These are phyloP conservation scores for Aureobasidium musti DNA, from an alignment of 2,329 filamentous ascomycete species.

Conservation along the genomic window DNA sequence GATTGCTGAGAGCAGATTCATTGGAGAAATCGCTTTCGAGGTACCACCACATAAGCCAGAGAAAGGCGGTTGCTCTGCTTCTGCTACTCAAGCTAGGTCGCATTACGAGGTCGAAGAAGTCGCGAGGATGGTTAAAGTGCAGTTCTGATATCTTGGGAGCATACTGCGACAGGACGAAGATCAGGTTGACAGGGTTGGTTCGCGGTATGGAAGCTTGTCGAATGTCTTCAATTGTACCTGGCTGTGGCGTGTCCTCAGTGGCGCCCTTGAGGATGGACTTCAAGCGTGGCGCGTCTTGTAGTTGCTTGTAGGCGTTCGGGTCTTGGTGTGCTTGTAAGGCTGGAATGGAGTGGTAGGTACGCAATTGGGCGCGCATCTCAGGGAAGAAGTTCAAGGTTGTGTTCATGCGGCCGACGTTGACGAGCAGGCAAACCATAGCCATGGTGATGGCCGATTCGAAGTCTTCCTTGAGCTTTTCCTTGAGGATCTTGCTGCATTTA, in stretches of 20 bases:
- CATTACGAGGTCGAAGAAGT: constrained; percentile 98
- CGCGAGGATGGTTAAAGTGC: constrained; percentile 80
- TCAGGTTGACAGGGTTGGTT: constrained; percentile 95
- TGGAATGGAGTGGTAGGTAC: constrained; percentile 97
- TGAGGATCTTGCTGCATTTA: constrained; percentile 97
- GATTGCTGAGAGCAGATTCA: constrained; percentile 85
- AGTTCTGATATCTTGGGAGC: constrained; percentile 89
- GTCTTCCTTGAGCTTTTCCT: constrained; percentile 93
- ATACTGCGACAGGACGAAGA: constrained; percentile 89
- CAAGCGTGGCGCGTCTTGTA: constrained; percentile 91
- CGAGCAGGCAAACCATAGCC: constrained; percentile 98
- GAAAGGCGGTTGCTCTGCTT: constrained; percentile 82
- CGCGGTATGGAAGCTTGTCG: constrained; percentile 68
- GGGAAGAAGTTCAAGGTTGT: constrained; percentile 99
- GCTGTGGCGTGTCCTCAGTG: constrained; percentile 86
- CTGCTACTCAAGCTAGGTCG: constrained; percentile 76
- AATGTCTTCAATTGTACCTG: constrained; percentile 77
- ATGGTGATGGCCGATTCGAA: constrained; percentile 91
- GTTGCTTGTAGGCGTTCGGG: constrained; percentile 92
- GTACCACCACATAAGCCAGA: constrained; percentile 99
- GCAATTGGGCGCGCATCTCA: constrained; percentile 95
- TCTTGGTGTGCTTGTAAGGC: constrained; percentile 94
- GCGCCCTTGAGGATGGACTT: constrained; percentile 98
- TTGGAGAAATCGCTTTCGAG: constrained; percentile 92
- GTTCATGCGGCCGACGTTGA: constrained; percentile 98